Percentiles rank a stretch among this genome's conserved stretches.
These are phyloP conservation scores for Fusarium guadeloupense DNA, from an alignment of 2,329 filamentous ascomycete species.

Conservation along the genomic window DNA sequence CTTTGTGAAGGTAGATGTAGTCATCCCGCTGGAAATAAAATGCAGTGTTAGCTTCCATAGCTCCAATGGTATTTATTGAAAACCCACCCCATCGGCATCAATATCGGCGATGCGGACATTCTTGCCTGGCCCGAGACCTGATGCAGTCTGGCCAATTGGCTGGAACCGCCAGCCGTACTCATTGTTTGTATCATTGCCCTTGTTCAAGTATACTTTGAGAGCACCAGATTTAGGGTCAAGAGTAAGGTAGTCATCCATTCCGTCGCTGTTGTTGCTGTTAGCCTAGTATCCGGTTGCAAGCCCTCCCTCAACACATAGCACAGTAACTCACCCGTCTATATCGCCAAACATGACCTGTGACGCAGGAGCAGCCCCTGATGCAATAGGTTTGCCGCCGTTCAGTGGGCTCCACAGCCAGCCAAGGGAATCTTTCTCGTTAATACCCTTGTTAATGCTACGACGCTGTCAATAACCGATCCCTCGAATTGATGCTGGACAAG, in stretches of 20 bases:
- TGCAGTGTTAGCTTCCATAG: background rate
- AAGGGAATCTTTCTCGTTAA: background rate
- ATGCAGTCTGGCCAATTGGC: background rate
- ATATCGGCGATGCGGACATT: conserved; percentile 6
- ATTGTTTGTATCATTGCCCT: background rate
- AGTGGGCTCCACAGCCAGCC: conserved; percentile 12
- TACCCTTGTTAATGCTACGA: conserved; percentile 5
- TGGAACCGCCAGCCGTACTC: conserved; percentile 1
- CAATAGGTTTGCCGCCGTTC: conserved; percentile 13
- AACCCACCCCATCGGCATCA: conserved; percentile 3
- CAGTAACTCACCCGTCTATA: background rate
- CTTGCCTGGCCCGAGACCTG: background rate
- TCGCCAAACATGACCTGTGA: conserved; percentile 5
- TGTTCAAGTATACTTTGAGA: conserved; percentile 2
- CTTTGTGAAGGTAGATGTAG: conserved; percentile 10
- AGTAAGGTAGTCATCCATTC: background rate
- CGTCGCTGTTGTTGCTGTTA: background rate
- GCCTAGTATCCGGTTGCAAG: background rate
- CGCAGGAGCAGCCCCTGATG: background rate
- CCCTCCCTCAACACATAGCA: background rate
- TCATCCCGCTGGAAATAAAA: background rate
- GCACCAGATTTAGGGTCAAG: background rate
- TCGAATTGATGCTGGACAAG: no score
- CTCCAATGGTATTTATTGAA: no score
- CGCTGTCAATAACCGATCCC: background rate